Evolutionary conservation across 1,284 basidiomycete species (phyloP), one percentile per base, ranked within the genome.

Genomic region (Acaromyces ingoldii): DNA sequence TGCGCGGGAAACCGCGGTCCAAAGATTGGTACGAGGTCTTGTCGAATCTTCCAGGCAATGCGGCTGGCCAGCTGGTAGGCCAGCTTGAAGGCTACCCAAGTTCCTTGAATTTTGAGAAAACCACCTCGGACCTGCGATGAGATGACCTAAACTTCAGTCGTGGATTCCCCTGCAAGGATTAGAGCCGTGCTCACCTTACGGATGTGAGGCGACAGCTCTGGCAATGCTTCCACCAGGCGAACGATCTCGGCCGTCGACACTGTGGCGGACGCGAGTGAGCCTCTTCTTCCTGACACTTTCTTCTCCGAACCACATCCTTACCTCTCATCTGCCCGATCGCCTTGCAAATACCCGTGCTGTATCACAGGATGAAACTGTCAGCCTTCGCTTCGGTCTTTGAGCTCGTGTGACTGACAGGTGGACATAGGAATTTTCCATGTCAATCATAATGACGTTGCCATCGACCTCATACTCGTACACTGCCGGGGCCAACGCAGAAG

Each of bases 91-190:
- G 63, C 58, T 1, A 65, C 53, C 63, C 63, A 65, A 1, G 60
- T 65, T 15, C 63, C 53, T 51, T 65, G 63, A 42, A 65, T 65
- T 47, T 62, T 65, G 6, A 65, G 58, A 24, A 63, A 65, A 0
- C 63, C 63, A 24, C 63, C 63, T 28, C 60, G 60, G 36, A 65
- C 53, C 46, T 62, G 39, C 4, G 17, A 3, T 17, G 17, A 37
- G 24, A 37, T 17, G 36, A 17, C 24, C 24, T 37, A 17, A 6
- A 37, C 17, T 37, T 37, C 36, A 37, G 36, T n/a, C n/a, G n/a
- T n/a, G n/a, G n/a, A n/a, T n/a, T n/a, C n/a, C n/a, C n/a, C n/a
- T n/a, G n/a, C n/a, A n/a, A n/a, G n/a, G n/a, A n/a, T n/a, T n/a
- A n/a, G n/a, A n/a, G n/a, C n/a, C n/a, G 36, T 7, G 24, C 36